Conservation (phyloP, 352 stramenopile species). For the Pythium graminicola region DNA sequence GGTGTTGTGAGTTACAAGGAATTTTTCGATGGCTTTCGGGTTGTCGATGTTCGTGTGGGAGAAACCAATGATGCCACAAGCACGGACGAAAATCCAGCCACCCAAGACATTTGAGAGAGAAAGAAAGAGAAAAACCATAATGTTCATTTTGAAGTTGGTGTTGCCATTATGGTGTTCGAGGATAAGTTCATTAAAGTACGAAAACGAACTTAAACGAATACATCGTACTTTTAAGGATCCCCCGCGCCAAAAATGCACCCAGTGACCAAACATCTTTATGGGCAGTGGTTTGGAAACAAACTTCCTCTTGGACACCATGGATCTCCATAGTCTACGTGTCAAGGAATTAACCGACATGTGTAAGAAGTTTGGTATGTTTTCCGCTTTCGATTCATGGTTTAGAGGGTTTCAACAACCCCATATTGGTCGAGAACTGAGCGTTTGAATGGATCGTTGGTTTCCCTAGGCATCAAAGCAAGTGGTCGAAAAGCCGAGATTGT, state of each 20-base stretch:
- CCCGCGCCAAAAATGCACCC: slow-evolving; percentile 5
- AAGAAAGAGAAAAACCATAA: background rate
- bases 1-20: slow-evolving; percentile 92
- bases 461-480: slow-evolving; percentile 54
- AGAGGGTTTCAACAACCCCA: background rate
- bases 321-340: slow-evolving; percentile 60
- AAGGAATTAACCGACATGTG: slow-evolving; percentile 82
- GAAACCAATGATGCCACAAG: slow-evolving; percentile 5
- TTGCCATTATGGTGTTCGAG: too few relatives aligned
- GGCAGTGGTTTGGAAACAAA: background rate
- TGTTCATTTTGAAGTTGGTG: background rate
- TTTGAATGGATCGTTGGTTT: background rate
- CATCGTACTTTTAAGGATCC: background rate
- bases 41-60: slow-evolving; percentile 69
- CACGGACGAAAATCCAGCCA: background rate
- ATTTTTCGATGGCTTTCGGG: slow-evolving; percentile 89
- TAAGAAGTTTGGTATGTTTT: slow-evolving; percentile 49
- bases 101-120: background rate
- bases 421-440: background rate
- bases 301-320: slow-evolving; percentile 28
- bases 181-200: slow-evolving; percentile 3
- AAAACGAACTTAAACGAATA: slow-evolving; percentile 10
- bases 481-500: slow-evolving; percentile 75
- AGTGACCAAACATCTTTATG: background rate
- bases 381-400: background rate